Evolutionary conservation across 2,329 filamentous ascomycete genomes (phyloP), one percentile per base, ranked within the genome.

Genomic region (Monilinia vaccinii-corymbosi): DNA sequence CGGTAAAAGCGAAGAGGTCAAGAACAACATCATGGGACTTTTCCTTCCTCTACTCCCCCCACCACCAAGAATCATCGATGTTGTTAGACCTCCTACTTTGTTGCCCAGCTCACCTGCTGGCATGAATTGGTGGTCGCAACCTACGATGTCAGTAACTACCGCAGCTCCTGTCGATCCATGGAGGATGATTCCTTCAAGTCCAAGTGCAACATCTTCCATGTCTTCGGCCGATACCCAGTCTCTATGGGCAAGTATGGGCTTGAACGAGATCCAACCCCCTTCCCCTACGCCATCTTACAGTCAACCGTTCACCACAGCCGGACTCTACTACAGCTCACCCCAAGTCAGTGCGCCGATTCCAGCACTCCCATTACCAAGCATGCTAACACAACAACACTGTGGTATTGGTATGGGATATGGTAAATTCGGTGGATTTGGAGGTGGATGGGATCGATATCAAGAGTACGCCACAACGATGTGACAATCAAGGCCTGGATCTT

Each of bases 1-100:
- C 71, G 92, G 92, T 66, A 89, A 90, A 77, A 91, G 90, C 72
- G 91, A 96, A 68, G 91, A 97, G 68, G 93, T 97, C 75, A 96
- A 96, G 83, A 85, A 80, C 71, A 86, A 83, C 73, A 87, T 99
- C 76, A 82, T 89, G 79, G 84, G 81, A 69, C 81, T 97, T 71
- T 91, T 97, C 64, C 85, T 92, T 74, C 85, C 95, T 60, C 81
- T 97, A 65, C 83, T 95, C 63, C 92, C 88, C 55, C 86, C 90
- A 61, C 91, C 91, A 68, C 93, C 92, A 56, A 87, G 90, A 73
- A 85, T 96, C 67, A 85, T 96, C 73, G 91, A 97, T 73, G 85
- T 96, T 67, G 84, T 97, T 71, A 89, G 90, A 71, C 91, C 92
- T 67, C 88, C 88, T 63, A 87, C 91, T 61, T 80, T 96, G 67